These are phyloP conservation scores for Pichia terricola DNA, from an alignment of 1,139 yeast species.

Conservation along the genomic window DNA sequence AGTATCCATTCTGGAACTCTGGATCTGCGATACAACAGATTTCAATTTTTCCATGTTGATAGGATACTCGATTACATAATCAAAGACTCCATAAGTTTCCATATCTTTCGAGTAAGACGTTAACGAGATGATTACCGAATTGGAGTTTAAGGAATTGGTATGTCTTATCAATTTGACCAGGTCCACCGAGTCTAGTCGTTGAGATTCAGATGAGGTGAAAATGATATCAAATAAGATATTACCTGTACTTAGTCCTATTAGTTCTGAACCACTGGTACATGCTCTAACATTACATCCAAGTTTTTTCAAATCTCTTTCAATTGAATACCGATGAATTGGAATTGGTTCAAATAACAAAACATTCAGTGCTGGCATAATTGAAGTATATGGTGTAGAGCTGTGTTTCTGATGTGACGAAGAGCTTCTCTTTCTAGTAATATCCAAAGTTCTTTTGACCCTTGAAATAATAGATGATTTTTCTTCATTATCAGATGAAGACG, in stretches of 20 bases:
- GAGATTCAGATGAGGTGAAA: conserved; percentile 62
- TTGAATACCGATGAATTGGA: conserved; percentile 68
- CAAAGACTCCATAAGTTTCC: conserved; percentile 45
- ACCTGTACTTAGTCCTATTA: conserved; percentile 74
- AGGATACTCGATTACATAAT: conserved; percentile 71
- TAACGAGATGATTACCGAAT: conserved; percentile 70
- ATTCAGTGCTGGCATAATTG: conserved; percentile 11
- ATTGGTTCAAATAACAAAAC: conserved; percentile 81
- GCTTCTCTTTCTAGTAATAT: conserved; percentile 7
- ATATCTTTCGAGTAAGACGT: conserved; percentile 73
- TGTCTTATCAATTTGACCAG: conserved; percentile 69
- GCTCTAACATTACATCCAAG: conserved; percentile 78
- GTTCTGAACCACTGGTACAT: conserved; percentile 73
- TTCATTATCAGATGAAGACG: conserved; percentile 64
- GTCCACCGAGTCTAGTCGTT: conserved; percentile 54
- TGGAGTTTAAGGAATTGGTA: conserved; percentile 66
- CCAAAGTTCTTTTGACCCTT: conserved; percentile 36
- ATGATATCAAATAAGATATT: conserved; percentile 79
- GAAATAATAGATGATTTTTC: conserved; percentile 44
- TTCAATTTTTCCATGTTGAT: conserved; percentile 38
- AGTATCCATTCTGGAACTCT: conserved; percentile 8
- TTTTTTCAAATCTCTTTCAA: conserved; percentile 54
- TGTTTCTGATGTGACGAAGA: neutral
- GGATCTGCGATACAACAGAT: conserved; percentile 12
- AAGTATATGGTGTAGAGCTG: neutral